These are phyloP conservation scores for Fagopyrum homotropicum DNA, from an alignment of 148 eudicot genomes.

Conservation along the genomic window DNA sequence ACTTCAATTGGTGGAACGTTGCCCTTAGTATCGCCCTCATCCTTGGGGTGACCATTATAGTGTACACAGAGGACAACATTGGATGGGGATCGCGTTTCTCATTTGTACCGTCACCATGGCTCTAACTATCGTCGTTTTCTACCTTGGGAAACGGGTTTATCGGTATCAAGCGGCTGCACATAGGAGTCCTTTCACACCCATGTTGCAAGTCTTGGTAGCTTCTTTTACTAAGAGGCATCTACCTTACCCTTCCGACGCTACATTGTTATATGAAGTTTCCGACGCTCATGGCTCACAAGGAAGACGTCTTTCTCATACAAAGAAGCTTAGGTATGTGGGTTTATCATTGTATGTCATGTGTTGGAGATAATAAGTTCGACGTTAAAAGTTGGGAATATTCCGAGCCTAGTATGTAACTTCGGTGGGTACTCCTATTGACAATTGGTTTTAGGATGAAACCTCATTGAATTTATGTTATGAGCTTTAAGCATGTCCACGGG, in stretches of 20 bases:
- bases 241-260: slow-evolving; percentile 23
- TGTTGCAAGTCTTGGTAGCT: slow-evolving; percentile 46
- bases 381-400: too few relatives aligned
- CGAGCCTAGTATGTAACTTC: too few relatives aligned
- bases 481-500: too few relatives aligned
- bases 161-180: slow-evolving; percentile 26
- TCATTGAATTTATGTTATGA: too few relatives aligned
- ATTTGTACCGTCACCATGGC: slow-evolving; percentile 27
- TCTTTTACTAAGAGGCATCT: slow-evolving; percentile 37
- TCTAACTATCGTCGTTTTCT: slow-evolving; percentile 22
- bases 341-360: neutral
- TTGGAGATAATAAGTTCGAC: too few relatives aligned
- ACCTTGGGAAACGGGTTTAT: slow-evolving; percentile 34
- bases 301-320: slow-evolving; percentile 45
- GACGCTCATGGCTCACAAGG: slow-evolving; percentile 27
- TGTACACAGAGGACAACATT: slow-evolving; percentile 40
- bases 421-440: too few relatives aligned
- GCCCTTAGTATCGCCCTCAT: slow-evolving; percentile 29
- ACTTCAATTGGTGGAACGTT: slow-evolving; percentile 45
- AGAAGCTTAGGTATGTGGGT: slow-evolving; percentile 34
- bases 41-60: slow-evolving; percentile 35
- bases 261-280: slow-evolving; percentile 35
- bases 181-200: slow-evolving; percentile 47
- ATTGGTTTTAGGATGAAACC: too few relatives aligned
- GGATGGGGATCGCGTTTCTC: slow-evolving; percentile 42